A percentile compares a stretch with the other conserved stretches of the same genome.
These are phyloP conservation scores for Boletus patriciae DNA, from an alignment of 768 basidiomycete species.

Conservation along the genomic window DNA sequence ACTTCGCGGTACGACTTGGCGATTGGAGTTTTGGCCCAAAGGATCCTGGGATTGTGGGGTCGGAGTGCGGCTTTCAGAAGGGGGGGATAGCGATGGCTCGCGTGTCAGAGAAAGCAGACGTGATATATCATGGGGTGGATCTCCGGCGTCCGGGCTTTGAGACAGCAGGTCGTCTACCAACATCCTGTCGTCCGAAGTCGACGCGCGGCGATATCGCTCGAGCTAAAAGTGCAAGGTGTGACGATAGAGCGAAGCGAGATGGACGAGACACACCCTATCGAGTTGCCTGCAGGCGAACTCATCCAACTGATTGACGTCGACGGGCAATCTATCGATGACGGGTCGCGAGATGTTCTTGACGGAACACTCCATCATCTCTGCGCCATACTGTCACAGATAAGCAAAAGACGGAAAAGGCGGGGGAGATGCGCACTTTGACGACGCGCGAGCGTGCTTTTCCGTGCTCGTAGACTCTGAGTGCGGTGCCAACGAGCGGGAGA, in stretches of 20 bases:
- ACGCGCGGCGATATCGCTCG: constrained; percentile 49
- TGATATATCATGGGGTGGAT: constrained; percentile 8
- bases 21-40: constrained; percentile 29
- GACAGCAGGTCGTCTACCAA: constrained; percentile 19
- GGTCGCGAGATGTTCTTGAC: constrained; percentile 80
- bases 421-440: constrained; percentile 60
- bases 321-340: constrained; percentile 76
- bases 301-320: constrained; percentile 71
- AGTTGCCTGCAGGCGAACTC: constrained; percentile 89
- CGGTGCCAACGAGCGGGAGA: constrained; percentile 71
- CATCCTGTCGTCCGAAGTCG: constrained; percentile 34
- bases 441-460: constrained; percentile 82
- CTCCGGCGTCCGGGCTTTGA: neutral
- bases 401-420: neutral
- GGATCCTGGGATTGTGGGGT: constrained; percentile 24
- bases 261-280: constrained; percentile 58
- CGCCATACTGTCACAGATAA: constrained; percentile 65
- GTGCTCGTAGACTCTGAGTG: constrained; percentile 74
- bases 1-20: constrained; percentile 69
- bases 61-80: constrained; percentile 21
- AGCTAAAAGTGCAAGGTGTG: constrained; percentile 34
- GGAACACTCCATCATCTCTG: constrained; percentile 83
- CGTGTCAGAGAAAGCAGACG: neutral
- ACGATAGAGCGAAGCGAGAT: neutral
- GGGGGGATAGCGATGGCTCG: neutral